Conservation (phyloP, 768 basidiomycete species). For the Rhodotorula babjevae region DNA sequence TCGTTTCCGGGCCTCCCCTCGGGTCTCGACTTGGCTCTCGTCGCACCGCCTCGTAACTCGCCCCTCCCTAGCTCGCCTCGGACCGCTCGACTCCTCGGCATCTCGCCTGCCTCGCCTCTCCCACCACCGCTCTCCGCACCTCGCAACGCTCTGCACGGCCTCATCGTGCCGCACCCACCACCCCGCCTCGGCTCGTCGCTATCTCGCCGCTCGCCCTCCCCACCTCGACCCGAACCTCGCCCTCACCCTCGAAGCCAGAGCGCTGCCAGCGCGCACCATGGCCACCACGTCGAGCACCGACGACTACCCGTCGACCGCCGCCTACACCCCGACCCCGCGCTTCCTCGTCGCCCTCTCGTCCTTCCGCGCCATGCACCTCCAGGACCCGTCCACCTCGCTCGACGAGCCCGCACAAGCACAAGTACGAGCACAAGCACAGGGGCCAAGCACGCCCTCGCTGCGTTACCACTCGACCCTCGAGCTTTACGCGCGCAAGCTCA, state of each 20-base stretch:
- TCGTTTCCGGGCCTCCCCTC: not conserved
- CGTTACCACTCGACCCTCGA: constrained; percentile 19
- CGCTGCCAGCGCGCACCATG: no score
- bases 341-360: constrained; percentile 6
- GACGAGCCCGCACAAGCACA: not conserved
- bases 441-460: not conserved
- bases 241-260: no score
- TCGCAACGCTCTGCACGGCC: no score
- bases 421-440: no score
- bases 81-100: no score
- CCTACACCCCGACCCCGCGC: constrained; percentile 9
- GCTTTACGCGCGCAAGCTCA: not conserved
- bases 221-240: not conserved
- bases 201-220: not conserved
- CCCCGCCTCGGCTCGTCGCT: not conserved
- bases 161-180: not conserved
- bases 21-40: not conserved
- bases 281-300: no score
- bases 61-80: no score
- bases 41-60: no score
- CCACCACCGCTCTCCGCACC: not conserved
- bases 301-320: not conserved
- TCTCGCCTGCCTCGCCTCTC: not conserved
- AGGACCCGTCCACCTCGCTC: not conserved
- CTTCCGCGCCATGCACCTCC: constrained; percentile 3